phyloP scores from a whole-genome alignment of 306 rosid genomes.

The Vigna unguiculata region DNA sequence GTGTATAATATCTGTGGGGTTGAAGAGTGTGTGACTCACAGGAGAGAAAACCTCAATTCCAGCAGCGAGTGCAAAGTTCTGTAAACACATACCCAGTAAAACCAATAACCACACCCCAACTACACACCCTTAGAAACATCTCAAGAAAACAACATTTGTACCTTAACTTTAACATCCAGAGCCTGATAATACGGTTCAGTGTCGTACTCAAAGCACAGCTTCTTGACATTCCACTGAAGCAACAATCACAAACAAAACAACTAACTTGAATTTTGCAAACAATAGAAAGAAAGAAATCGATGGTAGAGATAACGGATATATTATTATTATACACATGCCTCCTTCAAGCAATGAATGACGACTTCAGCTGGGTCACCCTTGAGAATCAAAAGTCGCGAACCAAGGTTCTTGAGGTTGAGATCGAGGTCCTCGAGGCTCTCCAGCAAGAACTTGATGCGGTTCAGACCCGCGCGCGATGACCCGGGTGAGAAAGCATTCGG shows the following conservation, averaged over 20 bases:
- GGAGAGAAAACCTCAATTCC: conserved; percentile 91
- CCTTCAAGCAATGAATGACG: conserved; percentile 68
- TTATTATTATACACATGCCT: conserved; percentile 47
- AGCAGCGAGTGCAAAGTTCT: conserved; percentile 62
- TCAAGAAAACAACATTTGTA: conserved; percentile 33
- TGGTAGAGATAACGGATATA: background rate
- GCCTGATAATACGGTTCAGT: conserved; percentile 92
- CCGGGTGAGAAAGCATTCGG: conserved; percentile 61
- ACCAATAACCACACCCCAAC: background rate
- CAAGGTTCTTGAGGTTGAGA: conserved; percentile 69
- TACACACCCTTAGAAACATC: background rate
- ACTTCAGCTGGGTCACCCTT: conserved; percentile 78
- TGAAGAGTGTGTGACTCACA: conserved; percentile 88
- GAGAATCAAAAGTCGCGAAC: conserved; percentile 74
- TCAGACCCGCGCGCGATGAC: conserved; percentile 69
- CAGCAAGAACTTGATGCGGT: conserved; percentile 75
- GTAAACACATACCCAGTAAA: background rate
- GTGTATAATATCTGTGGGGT: conserved; percentile 72
- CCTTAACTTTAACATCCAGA: conserved; percentile 74
- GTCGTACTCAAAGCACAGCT: conserved; percentile 87
- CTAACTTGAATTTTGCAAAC: background rate
- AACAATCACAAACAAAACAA: conserved; percentile 20
- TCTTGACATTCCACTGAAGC: conserved; percentile 78
- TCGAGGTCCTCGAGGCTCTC: conserved; percentile 80
- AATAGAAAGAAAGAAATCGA: background rate